These are phyloP conservation scores for Pseudogymnoascus sp. DNA, from an alignment of 2,329 filamentous ascomycete species.

Conservation along the genomic window DNA sequence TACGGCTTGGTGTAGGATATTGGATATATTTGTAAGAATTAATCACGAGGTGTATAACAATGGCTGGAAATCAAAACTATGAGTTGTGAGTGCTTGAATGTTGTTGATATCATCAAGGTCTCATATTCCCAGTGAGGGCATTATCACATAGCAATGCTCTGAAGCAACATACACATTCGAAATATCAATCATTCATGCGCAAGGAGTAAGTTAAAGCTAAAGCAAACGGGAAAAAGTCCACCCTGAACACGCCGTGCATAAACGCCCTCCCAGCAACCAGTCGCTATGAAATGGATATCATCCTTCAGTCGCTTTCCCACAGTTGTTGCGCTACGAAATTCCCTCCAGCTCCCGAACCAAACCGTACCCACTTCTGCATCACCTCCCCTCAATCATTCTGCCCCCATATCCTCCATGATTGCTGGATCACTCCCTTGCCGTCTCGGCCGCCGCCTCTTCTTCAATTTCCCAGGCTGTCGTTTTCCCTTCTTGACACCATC, in stretches of 20 bases:
- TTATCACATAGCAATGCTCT: background rate
- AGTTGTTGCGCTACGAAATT: slow-evolving; percentile 2
- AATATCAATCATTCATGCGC: background rate
- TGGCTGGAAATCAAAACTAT: background rate
- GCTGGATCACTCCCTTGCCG: background rate
- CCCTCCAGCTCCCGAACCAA: background rate
- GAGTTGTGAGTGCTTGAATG: background rate
- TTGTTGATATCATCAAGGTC: background rate
- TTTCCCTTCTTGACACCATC: slow-evolving; percentile 13
- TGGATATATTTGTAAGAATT: slow-evolving; percentile 7
- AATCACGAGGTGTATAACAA: slow-evolving; percentile 1
- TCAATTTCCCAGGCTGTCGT: slow-evolving; percentile 35
- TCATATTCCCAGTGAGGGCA: background rate
- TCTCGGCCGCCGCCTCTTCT: slow-evolving; percentile 30
- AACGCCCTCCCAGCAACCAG: slow-evolving; percentile 5
- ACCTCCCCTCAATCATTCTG: background rate
- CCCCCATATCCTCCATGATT: background rate
- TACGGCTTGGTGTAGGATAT: slow-evolving; percentile 6
- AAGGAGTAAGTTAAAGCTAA: background rate
- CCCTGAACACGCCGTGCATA: background rate
- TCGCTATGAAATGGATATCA: slow-evolving; percentile 6
- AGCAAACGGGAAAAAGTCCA: background rate
- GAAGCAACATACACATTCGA: background rate
- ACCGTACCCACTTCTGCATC: background rate
- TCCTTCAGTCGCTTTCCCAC: slow-evolving; percentile 5